Percentiles rank a stretch among this genome's conserved stretches.
phyloP scores from a whole-genome alignment of 805 yeast species.

The Candida boidinii region DNA sequence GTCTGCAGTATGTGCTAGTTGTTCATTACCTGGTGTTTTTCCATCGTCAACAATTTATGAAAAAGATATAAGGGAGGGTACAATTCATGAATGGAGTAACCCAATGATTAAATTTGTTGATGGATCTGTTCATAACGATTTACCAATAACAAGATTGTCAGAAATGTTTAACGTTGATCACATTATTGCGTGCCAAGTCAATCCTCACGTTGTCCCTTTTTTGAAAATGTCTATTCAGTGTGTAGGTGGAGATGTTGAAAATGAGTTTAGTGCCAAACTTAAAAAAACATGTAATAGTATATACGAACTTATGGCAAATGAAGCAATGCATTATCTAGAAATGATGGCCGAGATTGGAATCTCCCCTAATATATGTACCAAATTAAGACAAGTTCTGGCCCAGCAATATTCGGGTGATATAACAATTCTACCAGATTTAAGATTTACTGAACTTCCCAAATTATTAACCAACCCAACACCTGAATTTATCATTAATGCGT shows the following conservation, averaged over 20 bases:
- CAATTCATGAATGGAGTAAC: slow-evolving; percentile 74
- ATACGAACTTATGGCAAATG: slow-evolving; percentile 56
- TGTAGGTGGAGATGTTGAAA: slow-evolving; percentile 63
- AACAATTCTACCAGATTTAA: slow-evolving; percentile 78
- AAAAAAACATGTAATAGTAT: slow-evolving; percentile 43
- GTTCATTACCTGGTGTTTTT: slow-evolving; percentile 89
- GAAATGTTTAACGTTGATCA: slow-evolving; percentile 98
- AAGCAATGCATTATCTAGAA: slow-evolving; percentile 70
- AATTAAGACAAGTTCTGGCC: slow-evolving; percentile 64
- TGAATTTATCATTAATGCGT: slow-evolving; percentile 59
- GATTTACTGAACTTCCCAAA: slow-evolving; percentile 47
- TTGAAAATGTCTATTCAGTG: slow-evolving; percentile 59
- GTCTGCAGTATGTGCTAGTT: slow-evolving; percentile 91
- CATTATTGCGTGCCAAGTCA: slow-evolving; percentile 95
- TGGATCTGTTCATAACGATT: slow-evolving; percentile 92
- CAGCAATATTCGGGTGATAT: slow-evolving; percentile 92
- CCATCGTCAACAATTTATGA: slow-evolving; percentile 81
- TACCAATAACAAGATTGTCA: slow-evolving; percentile 82
- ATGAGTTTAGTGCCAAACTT: slow-evolving; percentile 46
- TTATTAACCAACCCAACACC: slow-evolving; percentile 77
- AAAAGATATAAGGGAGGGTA: slow-evolving; percentile 66
- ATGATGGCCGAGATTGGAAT: slow-evolving; percentile 71
- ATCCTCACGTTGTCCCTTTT: slow-evolving; percentile 91
- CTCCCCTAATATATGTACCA: slow-evolving; percentile 62
- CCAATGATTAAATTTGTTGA: slow-evolving; percentile 77